Conservation (phyloP, 1,284 basidiomycete genomes). For the Rhodotorula sp. region DNA sequence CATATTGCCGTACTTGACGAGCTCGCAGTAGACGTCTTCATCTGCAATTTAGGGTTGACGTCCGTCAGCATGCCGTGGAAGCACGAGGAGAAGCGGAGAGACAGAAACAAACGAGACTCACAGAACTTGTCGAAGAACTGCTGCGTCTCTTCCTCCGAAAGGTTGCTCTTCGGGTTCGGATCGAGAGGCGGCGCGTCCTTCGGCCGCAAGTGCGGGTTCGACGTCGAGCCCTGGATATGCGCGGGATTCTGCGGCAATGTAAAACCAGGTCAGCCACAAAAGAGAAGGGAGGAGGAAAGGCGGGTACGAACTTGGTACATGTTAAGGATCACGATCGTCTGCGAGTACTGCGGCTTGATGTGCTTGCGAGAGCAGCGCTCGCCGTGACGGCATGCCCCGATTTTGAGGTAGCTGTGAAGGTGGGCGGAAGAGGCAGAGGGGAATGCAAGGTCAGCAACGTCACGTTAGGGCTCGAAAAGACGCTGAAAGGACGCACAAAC, state of each 20-base stretch:
- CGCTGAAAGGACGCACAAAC: slow-evolving; percentile 31
- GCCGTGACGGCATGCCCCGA: slow-evolving; percentile 93
- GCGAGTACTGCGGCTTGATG: slow-evolving; percentile 94
- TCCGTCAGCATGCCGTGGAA: background rate
- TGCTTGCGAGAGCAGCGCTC: slow-evolving; percentile 96
- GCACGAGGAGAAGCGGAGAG: background rate
- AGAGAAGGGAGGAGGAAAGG: background rate
- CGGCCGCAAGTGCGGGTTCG: slow-evolving; percentile 41
- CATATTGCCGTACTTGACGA: slow-evolving; percentile 91
- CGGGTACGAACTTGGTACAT: slow-evolving; percentile 68
- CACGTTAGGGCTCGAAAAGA: background rate
- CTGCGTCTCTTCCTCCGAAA: slow-evolving; percentile 83
- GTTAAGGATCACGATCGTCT: slow-evolving; percentile 93
- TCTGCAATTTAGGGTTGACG: slow-evolving; percentile 3
- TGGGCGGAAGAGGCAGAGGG: background rate
- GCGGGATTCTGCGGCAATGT: slow-evolving; percentile 67
- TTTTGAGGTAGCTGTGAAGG: slow-evolving; percentile 56
- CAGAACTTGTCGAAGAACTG: slow-evolving; percentile 97
- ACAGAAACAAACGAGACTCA: slow-evolving; percentile 66
- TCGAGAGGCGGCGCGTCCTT: slow-evolving; percentile 26
- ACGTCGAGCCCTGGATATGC: slow-evolving; percentile 80
- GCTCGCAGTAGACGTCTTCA: slow-evolving; percentile 58
- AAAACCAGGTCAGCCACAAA: background rate
- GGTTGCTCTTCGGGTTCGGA: slow-evolving; percentile 36
- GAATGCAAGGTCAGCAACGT: background rate